Evolutionary conservation across 192 early-diverging fungal genomes (phyloP).

Genomic region (Helicostylum pulchrum): DNA sequence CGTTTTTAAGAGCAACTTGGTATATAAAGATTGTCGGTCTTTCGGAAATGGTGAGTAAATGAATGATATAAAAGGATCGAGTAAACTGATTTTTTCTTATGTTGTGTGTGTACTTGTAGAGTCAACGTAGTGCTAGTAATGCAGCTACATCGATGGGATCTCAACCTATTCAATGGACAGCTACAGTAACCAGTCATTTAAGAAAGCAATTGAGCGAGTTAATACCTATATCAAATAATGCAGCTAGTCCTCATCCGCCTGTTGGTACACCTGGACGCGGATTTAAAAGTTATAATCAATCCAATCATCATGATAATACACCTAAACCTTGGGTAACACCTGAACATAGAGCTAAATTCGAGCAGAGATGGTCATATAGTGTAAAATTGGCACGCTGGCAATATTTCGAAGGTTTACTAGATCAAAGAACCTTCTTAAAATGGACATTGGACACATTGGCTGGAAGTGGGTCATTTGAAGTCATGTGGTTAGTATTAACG

Average conservation of each 20-base stretch:
- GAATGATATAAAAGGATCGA: background rate
- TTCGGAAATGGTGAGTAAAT: constrained; percentile 51
- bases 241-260: background rate
- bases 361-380: constrained; percentile 44
- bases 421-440: constrained; percentile 51
- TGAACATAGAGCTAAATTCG: constrained; percentile 43
- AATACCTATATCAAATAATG: background rate
- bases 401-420: constrained; percentile 51
- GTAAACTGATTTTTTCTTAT: background rate
- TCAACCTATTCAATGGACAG: constrained; percentile 43
- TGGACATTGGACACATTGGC: constrained; percentile 41
- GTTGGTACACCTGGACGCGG: background rate
- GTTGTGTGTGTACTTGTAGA: background rate
- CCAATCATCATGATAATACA: constrained; percentile 22
- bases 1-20: constrained; percentile 65
- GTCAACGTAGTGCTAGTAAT: constrained; percentile 26
- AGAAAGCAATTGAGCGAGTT: constrained; percentile 46
- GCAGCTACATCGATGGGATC: constrained; percentile 9
- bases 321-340: constrained; percentile 45
- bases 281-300: background rate
- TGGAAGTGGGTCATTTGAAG: constrained; percentile 37
- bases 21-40: constrained; percentile 66
- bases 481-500: constrained; percentile 39
- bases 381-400: constrained; percentile 55
- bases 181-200: constrained; percentile 40